phyloP scores from a whole-genome alignment of 2,329 filamentous ascomycete species.

The Cladosporium sp. region DNA sequence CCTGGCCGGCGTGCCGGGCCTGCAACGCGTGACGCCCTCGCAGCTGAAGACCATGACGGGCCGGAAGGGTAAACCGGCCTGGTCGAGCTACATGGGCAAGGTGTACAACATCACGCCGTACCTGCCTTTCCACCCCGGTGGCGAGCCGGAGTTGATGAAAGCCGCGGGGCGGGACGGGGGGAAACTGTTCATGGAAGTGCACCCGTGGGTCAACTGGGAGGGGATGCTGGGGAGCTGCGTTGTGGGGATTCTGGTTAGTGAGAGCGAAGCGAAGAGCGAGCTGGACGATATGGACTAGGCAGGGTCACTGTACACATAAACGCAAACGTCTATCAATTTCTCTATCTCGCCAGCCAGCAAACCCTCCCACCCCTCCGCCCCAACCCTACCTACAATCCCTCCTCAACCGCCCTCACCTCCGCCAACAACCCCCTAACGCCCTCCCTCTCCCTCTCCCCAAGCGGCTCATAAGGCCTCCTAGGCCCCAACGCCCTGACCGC shows the following conservation, averaged over 20 bases:
- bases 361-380: not conserved
- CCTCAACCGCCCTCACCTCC: slow-evolving; percentile 38
- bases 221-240: slow-evolving; percentile 57
- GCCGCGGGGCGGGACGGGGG: slow-evolving; percentile 64
- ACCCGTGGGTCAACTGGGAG: slow-evolving; percentile 65
- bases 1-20: slow-evolving; percentile 46
- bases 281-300: slow-evolving; percentile 56
- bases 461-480: slow-evolving; percentile 54
- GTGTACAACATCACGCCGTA: slow-evolving; percentile 96
- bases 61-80: slow-evolving; percentile 73
- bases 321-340: not conserved
- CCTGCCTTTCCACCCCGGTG: slow-evolving; percentile 83
- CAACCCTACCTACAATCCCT: not conserved
- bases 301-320: not conserved
- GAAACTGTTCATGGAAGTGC: slow-evolving; percentile 57
- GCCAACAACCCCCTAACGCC: slow-evolving; percentile 37
- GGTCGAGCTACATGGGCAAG: slow-evolving; percentile 81
- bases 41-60: slow-evolving; percentile 74
- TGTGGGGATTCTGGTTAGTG: slow-evolving; percentile 55
- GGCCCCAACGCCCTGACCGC: slow-evolving; percentile 54
- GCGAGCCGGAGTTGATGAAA: slow-evolving; percentile 73
- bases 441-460: slow-evolving; percentile 39
- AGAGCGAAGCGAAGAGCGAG: slow-evolving; percentile 37
- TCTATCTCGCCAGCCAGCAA: not conserved
- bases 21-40: slow-evolving; percentile 70